phyloP scores from a whole-genome alignment of 78 protist genomes.

The Speleostelium caveatum region DNA sequence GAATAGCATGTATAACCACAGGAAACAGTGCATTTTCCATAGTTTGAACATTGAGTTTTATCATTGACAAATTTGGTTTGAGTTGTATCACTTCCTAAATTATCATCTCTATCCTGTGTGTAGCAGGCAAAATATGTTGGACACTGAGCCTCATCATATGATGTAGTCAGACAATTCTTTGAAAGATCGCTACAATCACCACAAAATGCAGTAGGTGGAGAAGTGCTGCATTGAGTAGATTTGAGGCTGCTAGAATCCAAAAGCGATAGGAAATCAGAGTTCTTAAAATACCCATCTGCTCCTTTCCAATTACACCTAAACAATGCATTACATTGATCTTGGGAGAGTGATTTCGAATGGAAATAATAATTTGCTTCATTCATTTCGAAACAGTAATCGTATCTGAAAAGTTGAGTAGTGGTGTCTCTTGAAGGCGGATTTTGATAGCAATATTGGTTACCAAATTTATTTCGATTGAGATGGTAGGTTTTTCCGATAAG shows the following conservation, averaged over 20 bases:
- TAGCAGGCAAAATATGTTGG: conserved; percentile 20
- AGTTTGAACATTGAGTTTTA: not conserved
- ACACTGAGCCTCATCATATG: not conserved
- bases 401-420: too few relatives aligned
- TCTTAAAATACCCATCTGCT: conserved; percentile 9
- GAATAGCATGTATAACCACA: not conserved
- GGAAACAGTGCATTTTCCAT: conserved; percentile 15
- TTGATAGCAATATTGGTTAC: too few relatives aligned
- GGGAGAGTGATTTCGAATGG: too few relatives aligned
- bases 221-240: not conserved
- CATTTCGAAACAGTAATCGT: too few relatives aligned
- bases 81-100: not conserved
- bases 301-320: conserved; percentile 51
- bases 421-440: too few relatives aligned
- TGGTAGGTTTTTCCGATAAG: too few relatives aligned
- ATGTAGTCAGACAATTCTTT: conserved; percentile 1
- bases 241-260: not conserved
- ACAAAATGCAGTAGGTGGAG: conserved; percentile 11
- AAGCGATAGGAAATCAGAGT: not conserved
- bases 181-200: conserved; percentile 53
- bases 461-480: too few relatives aligned
- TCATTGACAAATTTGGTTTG: not conserved
- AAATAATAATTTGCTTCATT: too few relatives aligned
- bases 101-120: too few relatives aligned
- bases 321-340: not conserved